Evolutionary conservation across 176 grass and related monocot genomes (phyloP).

Genomic region (Oryza meridionalis): DNA sequence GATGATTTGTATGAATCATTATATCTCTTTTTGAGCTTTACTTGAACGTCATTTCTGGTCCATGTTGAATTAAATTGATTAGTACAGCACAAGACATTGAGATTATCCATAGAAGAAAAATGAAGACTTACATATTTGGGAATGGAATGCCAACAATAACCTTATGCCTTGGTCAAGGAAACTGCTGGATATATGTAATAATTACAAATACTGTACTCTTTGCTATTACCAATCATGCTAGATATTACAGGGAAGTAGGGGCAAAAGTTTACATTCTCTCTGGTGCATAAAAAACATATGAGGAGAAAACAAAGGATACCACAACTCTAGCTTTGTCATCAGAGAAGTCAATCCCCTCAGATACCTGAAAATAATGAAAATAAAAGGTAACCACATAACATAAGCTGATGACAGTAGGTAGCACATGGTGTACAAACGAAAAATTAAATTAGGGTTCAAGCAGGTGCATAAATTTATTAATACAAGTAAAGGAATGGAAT

Average conservation of each 20-base stretch:
- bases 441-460: slow-evolving; percentile 22
- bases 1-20: slow-evolving; percentile 89
- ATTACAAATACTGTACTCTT: slow-evolving; percentile 18
- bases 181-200: slow-evolving; percentile 1
- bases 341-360: slow-evolving; percentile 96
- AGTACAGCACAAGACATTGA: background rate
- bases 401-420: slow-evolving; percentile 25
- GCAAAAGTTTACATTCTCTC: background rate
- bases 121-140: slow-evolving; percentile 88
- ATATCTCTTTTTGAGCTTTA: slow-evolving; percentile 88
- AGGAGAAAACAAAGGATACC: slow-evolving; percentile 79
- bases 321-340: slow-evolving; percentile 97
- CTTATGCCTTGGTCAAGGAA: slow-evolving; percentile 85
- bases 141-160: slow-evolving; percentile 98
- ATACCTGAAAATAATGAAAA: slow-evolving; percentile 68
- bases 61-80: slow-evolving; percentile 46
- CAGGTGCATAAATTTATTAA: slow-evolving; percentile 31
- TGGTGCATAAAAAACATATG: background rate
- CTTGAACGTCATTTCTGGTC: slow-evolving; percentile 90
- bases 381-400: slow-evolving; percentile 42
- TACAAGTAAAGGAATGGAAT: slow-evolving; percentile 31
- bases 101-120: slow-evolving; percentile 25
- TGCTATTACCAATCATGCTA: background rate
- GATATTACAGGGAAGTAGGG: background rate
- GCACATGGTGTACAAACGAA: slow-evolving; percentile 19